A percentile compares a stretch with the other conserved stretches of the same genome.
Conservation (phyloP, 1,284 basidiomycete genomes). For the Amylostereum areolatum region DNA sequence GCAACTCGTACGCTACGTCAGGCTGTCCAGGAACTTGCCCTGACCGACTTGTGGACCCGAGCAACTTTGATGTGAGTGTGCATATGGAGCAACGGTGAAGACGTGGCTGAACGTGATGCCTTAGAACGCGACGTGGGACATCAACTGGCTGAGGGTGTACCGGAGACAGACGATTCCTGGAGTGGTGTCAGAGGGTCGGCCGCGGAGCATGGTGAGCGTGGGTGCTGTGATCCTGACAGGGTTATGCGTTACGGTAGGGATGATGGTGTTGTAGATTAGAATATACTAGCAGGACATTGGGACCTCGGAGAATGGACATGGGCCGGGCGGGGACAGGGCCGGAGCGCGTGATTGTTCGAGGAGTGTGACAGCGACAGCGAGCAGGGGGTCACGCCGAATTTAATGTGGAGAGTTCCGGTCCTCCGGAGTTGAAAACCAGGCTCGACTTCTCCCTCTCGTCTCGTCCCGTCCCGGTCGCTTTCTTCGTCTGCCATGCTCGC, state of each 20-base stretch:
- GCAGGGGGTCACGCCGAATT: too few relatives aligned
- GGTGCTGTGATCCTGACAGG: not conserved
- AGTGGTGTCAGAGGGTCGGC: not conserved
- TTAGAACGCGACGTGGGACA: slow-evolving; percentile 55
- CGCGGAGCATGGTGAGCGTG: not conserved
- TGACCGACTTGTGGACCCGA: slow-evolving; percentile 56
- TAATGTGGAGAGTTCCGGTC: not conserved
- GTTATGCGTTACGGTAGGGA: too few relatives aligned
- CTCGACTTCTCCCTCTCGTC: slow-evolving; percentile 18
- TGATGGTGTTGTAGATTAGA: too few relatives aligned
- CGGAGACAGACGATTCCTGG: slow-evolving; percentile 8
- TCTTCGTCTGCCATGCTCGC: slow-evolving; percentile 47
- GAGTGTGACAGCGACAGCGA: too few relatives aligned
- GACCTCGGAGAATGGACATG: too few relatives aligned
- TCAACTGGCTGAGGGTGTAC: slow-evolving; percentile 52
- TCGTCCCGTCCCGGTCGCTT: slow-evolving; percentile 10
- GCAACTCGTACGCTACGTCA: slow-evolving; percentile 66
- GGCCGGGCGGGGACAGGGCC: too few relatives aligned
- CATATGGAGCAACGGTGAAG: not conserved
- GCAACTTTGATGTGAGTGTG: slow-evolving; percentile 55
- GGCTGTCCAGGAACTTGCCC: slow-evolving; percentile 71
- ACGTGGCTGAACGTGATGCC: not conserved
- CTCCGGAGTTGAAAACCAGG: slow-evolving; percentile 15
- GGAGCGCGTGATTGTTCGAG: too few relatives aligned
- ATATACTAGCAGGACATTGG: too few relatives aligned